Percentiles rank a stretch among this genome's conserved stretches.
These are phyloP conservation scores for Aaosphaeria arxii DNA, from an alignment of 2,329 filamentous ascomycete species.

Conservation along the genomic window DNA sequence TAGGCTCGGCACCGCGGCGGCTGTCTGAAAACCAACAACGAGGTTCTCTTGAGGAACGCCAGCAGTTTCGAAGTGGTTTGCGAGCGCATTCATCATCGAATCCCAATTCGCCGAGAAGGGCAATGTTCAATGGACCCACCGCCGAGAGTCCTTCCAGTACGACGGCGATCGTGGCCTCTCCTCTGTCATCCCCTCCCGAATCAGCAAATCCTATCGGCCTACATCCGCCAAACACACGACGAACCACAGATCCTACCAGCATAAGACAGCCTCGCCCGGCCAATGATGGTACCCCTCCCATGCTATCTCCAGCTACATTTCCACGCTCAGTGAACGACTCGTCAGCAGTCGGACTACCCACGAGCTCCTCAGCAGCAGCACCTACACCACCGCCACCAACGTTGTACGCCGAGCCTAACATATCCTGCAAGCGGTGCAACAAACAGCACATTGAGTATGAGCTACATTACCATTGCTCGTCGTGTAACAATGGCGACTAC, in stretches of 20 bases:
- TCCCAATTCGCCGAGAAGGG: constrained; percentile 25
- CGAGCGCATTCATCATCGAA: constrained; percentile 22
- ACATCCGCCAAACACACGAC: constrained; percentile 18
- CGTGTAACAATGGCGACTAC: constrained; percentile 69
- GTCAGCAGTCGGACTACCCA: constrained; percentile 11
- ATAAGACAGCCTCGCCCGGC: constrained; percentile 16
- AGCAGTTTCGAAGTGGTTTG: constrained; percentile 29
- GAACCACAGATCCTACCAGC: constrained; percentile 29
- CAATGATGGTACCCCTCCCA: constrained; percentile 26
- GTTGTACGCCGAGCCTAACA: constrained; percentile 66
- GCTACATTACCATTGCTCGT: constrained; percentile 77
- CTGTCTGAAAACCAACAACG: constrained; percentile 45
- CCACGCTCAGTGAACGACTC: constrained; percentile 30
- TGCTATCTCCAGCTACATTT: constrained; percentile 16
- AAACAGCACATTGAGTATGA: constrained; percentile 76
- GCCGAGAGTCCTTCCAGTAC: constrained; percentile 26
- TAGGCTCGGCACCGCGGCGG: constrained; percentile 24
- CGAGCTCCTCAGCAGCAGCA: constrained; percentile 11
- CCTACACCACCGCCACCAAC: constrained; percentile 20
- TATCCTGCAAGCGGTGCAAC: constrained; percentile 70
- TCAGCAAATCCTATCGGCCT: constrained; percentile 14
- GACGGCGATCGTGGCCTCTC: constrained; percentile 19
- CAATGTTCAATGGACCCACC: constrained; percentile 21
- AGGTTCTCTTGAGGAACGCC: constrained; percentile 37
- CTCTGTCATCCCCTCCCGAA: constrained; percentile 13